Conservation (phyloP, 2,329 filamentous ascomycete genomes). For the Pseudogymnoascus sp. region DNA sequence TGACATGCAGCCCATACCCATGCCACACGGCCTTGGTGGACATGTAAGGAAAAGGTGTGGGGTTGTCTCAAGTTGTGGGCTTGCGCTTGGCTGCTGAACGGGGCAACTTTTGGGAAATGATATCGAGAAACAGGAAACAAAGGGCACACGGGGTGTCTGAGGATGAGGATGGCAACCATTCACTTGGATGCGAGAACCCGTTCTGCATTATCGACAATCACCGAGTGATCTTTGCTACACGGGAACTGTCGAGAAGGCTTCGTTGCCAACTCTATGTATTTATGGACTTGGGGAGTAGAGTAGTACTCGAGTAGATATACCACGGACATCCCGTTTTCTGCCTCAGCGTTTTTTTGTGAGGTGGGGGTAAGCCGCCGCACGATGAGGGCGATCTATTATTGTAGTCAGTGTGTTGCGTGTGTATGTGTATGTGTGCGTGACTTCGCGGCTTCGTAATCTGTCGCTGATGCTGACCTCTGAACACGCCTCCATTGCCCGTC, state of each 20-base stretch:
- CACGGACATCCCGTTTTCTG: neutral
- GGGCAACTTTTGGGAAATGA: neutral
- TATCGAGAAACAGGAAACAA: conserved; percentile 3
- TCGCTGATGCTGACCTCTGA: neutral
- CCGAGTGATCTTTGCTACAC: neutral
- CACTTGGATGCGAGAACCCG: neutral
- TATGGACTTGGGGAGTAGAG: neutral
- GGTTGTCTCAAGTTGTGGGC: conserved; percentile 4
- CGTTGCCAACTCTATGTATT: neutral
- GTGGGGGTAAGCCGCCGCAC: neutral
- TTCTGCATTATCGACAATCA: neutral
- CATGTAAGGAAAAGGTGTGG: neutral
- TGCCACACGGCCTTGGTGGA: conserved; percentile 5
- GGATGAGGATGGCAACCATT: neutral
- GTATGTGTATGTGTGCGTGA: neutral
- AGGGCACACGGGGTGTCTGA: neutral
- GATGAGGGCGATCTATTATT: neutral
- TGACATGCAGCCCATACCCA: neutral
- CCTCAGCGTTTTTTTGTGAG: neutral
- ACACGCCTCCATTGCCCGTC: neutral
- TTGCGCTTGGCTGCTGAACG: conserved; percentile 1
- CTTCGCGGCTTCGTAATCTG: neutral
- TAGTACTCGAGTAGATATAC: neutral
- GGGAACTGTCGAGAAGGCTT: neutral
- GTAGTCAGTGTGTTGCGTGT: neutral